Percentiles rank a stretch among this genome's conserved stretches.
These are phyloP conservation scores for Dryadomyces quercus-mongolicae DNA, from an alignment of 2,329 filamentous ascomycete genomes.

Conservation along the genomic window DNA sequence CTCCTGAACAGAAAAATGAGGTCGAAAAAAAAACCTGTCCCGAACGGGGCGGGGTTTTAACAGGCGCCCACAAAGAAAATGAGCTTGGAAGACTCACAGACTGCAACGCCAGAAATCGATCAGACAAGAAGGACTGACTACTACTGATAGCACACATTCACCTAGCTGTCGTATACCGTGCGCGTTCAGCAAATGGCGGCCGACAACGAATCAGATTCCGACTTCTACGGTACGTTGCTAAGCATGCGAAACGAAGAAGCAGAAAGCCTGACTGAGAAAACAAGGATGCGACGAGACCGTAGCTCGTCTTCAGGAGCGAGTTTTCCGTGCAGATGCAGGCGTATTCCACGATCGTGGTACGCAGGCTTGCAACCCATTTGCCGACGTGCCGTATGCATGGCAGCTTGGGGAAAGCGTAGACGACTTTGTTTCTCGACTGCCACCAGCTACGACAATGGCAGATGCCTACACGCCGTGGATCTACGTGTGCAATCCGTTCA, in stretches of 20 bases:
- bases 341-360: too few relatives aligned
- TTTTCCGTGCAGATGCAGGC: conserved; percentile 30
- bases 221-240: conserved; percentile 38
- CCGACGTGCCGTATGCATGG: conserved; percentile 41
- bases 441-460: conserved; percentile 48
- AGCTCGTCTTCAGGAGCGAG: conserved; percentile 33
- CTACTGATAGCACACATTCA: too few relatives aligned
- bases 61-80: too few relatives aligned
- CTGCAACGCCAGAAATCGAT: too few relatives aligned
- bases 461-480: conserved; percentile 51
- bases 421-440: conserved; percentile 53
- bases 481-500: conserved; percentile 55
- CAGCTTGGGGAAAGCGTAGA: conserved; percentile 27
- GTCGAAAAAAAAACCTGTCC: too few relatives aligned
- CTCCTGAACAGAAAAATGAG: too few relatives aligned
- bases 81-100: too few relatives aligned
- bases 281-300: conserved; percentile 43
- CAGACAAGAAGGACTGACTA: too few relatives aligned
- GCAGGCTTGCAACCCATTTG: conserved; percentile 43
- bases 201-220: conserved; percentile 36
- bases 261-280: not conserved
- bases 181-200: conserved; percentile 10
- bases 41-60: not conserved
- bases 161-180: too few relatives aligned
- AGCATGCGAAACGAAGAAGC: not conserved